Percentiles rank a stretch among this genome's conserved stretches.
phyloP scores from a whole-genome alignment of 331 rosid species.

The Stylosanthes scabra region DNA sequence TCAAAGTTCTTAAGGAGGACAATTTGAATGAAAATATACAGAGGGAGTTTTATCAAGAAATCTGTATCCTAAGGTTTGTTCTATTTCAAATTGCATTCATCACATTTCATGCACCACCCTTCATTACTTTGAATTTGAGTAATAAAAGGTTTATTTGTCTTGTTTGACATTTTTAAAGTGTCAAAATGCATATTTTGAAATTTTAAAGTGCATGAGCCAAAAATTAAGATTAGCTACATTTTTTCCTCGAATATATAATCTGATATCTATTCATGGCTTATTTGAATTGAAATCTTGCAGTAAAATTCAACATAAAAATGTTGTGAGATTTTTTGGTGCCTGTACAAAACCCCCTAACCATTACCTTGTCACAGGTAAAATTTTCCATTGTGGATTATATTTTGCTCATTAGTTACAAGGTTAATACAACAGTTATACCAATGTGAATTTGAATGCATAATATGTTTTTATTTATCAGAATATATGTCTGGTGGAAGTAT shows the following conservation, averaged over 20 bases:
- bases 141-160: too few relatives aligned
- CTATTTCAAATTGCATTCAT: constrained; percentile 27
- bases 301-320: constrained; percentile 72
- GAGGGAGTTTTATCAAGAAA: constrained; percentile 81
- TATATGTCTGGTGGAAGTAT: constrained; percentile 87
- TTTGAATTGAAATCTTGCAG: constrained; percentile 53
- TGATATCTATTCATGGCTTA: constrained; percentile 9
- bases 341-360: constrained; percentile 66
- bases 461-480: constrained; percentile 55
- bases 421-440: not conserved
- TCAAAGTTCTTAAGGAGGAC: constrained; percentile 74
- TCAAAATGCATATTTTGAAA: too few relatives aligned
- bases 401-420: not conserved
- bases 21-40: constrained; percentile 56
- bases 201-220: too few relatives aligned
- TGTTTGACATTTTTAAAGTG: too few relatives aligned
- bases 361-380: constrained; percentile 73
- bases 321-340: constrained; percentile 77
- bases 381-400: constrained; percentile 20
- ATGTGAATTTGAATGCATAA: too few relatives aligned
- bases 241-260: not conserved
- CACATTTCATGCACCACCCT: not conserved
- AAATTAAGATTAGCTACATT: too few relatives aligned
- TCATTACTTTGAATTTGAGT: not conserved
- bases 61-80: constrained; percentile 75